Percentiles rank a stretch among this genome's conserved stretches.
Conservation (phyloP, 306 rosid genomes). For the Elaeagnus macrophylla region DNA sequence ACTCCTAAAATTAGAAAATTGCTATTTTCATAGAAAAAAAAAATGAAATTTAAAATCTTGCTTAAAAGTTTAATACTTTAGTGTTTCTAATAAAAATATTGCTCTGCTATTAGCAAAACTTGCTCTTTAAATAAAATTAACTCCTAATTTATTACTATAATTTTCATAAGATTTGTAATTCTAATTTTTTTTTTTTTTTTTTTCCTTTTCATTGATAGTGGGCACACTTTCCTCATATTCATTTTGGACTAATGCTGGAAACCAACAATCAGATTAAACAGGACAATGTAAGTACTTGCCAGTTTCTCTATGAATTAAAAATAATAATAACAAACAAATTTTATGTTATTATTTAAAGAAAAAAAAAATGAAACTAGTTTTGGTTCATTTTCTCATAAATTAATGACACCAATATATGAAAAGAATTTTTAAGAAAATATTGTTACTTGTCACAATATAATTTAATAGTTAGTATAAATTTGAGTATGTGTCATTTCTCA, state of each 20-base stretch:
- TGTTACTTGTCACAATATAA: no score
- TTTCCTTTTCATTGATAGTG: constrained; percentile 37
- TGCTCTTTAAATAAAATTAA: no score
- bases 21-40: no score
- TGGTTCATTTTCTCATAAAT: background rate
- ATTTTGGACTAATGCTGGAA: constrained; percentile 91
- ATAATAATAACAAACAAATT: background rate
- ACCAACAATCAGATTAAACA: constrained; percentile 71
- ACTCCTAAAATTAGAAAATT: no score
- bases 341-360: background rate
- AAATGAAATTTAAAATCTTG: no score
- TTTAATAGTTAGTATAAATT: no score
- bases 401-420: no score
- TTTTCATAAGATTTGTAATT: background rate
- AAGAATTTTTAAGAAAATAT: no score
- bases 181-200: background rate
- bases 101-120: no score
- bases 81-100: no score
- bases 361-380: background rate
- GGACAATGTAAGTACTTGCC: constrained; percentile 52
- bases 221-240: constrained; percentile 99
- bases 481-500: no score
- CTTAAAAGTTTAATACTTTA: background rate
- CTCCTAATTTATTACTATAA: no score
- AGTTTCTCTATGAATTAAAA: background rate